A percentile compares a stretch with the other conserved stretches of the same genome.
phyloP scores from a whole-genome alignment of 2,329 filamentous ascomycete genomes.

The Colletotrichum siamense region DNA sequence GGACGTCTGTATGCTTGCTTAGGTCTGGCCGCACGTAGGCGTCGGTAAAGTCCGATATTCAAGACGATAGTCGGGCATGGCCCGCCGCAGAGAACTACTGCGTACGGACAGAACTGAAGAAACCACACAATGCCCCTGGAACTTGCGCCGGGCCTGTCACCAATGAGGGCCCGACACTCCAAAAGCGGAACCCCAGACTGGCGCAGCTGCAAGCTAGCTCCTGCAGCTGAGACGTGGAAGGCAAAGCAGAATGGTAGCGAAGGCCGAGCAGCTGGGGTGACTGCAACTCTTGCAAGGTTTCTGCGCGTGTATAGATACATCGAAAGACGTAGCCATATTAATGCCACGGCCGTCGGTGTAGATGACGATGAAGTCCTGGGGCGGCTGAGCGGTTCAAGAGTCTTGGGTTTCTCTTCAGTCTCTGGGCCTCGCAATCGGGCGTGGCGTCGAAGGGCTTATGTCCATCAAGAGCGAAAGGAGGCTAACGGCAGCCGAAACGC shows the following conservation, averaged over 20 bases:
- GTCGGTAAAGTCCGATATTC: neutral
- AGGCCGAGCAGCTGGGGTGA: neutral
- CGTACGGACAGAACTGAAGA: neutral
- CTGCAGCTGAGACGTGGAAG: neutral
- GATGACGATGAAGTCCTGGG: neutral
- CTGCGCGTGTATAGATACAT: neutral
- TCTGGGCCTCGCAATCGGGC: neutral
- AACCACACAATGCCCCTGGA: neutral
- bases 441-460: neutral
- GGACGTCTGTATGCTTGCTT: neutral
- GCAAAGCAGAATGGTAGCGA: neutral
- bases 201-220: neutral
- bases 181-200: neutral
- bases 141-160: neutral
- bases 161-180: neutral
- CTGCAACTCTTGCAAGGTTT: neutral
- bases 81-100: neutral
- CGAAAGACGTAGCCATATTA: neutral
- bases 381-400: neutral
- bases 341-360: neutral
- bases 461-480: neutral
- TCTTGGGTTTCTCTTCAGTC: neutral
- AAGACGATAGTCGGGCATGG: neutral
- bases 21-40: neutral
- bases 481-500: neutral